These are phyloP conservation scores for Albatrellus ellisii DNA, from an alignment of 768 basidiomycete species.

Conservation along the genomic window DNA sequence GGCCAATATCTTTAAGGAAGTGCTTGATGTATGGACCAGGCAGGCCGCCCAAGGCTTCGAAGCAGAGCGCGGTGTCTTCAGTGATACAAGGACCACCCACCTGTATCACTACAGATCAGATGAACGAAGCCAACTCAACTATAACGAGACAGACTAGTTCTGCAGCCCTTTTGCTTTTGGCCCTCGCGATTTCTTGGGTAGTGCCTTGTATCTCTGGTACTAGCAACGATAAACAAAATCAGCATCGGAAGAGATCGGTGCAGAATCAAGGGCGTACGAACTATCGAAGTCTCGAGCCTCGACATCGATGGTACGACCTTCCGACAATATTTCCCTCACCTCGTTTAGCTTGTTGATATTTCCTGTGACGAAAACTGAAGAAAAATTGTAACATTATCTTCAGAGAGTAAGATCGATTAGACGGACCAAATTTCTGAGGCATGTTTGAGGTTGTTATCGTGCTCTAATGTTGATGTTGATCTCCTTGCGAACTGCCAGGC, in stretches of 20 bases:
- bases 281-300: constrained; percentile 37
- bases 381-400: too few species aligned
- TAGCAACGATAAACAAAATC: too few species aligned
- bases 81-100: constrained; percentile 52
- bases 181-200: constrained; percentile 78
- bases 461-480: too few species aligned
- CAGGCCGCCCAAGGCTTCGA: constrained; percentile 79
- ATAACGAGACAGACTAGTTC: constrained; percentile 40
- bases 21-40: constrained; percentile 97
- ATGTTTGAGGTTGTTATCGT: too few species aligned
- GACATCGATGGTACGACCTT: constrained; percentile 57
- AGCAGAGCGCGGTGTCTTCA: constrained; percentile 92
- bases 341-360: constrained; percentile 89
- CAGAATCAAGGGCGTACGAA: not conserved
- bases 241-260: not conserved
- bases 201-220: constrained; percentile 94
- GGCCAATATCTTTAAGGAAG: constrained; percentile 73
- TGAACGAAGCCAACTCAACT: not conserved
- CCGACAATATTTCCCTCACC: constrained; percentile 72
- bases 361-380: constrained; percentile 82
- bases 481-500: too few species aligned
- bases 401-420: too few species aligned
- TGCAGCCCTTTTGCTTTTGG: constrained; percentile 79
- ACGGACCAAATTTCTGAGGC: too few species aligned
- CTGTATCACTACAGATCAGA: constrained; percentile 14